phyloP scores from a whole-genome alignment of 345 rosid species.

The Murraya paniculata region DNA sequence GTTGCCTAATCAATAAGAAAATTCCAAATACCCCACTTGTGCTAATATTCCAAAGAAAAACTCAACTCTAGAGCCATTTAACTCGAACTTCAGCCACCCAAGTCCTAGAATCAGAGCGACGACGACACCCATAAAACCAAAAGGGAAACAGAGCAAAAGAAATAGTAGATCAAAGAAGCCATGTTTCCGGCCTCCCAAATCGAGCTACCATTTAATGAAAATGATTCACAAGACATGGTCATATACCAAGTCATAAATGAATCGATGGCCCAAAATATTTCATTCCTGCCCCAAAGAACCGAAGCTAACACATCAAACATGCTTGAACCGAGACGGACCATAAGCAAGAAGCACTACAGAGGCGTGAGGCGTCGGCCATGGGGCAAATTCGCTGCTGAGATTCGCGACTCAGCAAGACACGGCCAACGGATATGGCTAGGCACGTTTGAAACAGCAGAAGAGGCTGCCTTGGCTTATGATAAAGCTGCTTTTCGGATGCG shows the following conservation, averaged over 20 bases:
- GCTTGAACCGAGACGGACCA: constrained; percentile 29
- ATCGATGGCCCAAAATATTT: constrained; percentile 2
- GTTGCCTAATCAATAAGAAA: neutral
- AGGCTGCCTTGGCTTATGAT: constrained; percentile 66
- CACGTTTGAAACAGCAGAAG: constrained; percentile 56
- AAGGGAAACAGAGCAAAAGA: neutral
- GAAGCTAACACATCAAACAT: constrained; percentile 9
- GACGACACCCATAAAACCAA: no score
- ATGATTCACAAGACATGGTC: constrained; percentile 69
- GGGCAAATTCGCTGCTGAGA: constrained; percentile 73
- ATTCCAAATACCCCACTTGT: constrained; percentile 1
- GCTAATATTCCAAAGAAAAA: neutral
- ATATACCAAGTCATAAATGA: constrained; percentile 54
- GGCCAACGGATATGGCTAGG: constrained; percentile 65
- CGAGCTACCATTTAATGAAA: constrained; percentile 63
- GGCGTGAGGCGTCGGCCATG: constrained; percentile 68
- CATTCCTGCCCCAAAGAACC: constrained; percentile 7
- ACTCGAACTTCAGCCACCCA: neutral
- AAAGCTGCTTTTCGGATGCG: constrained; percentile 62
- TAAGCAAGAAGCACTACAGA: constrained; percentile 51
- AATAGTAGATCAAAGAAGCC: neutral
- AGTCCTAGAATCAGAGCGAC: no score
- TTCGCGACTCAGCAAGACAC: constrained; percentile 46
- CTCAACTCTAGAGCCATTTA: neutral
- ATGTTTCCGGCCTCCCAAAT: constrained; percentile 34